Evolutionary conservation across 202 grass and related monocot genomes (phyloP).

Genomic region (Zoysia matrella): DNA sequence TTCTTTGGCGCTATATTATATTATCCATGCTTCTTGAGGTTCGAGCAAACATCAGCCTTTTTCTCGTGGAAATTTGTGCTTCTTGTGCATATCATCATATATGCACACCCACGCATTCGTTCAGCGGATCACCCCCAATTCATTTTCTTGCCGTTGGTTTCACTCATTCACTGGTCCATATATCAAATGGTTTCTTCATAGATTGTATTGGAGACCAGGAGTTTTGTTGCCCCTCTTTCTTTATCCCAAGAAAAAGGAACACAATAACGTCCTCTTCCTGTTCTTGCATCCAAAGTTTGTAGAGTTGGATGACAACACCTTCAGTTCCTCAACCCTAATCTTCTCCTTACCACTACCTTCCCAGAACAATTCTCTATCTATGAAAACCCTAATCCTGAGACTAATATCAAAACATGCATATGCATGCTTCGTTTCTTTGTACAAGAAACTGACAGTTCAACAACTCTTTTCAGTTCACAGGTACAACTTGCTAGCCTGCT

Average conservation of each 20-base stretch:
- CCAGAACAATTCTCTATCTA: slow-evolving; percentile 36
- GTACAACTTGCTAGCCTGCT: background rate
- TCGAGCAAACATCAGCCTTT: slow-evolving; percentile 50
- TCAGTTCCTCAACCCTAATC: slow-evolving; percentile 47
- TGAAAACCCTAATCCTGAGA: slow-evolving; percentile 74
- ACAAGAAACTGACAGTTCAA: slow-evolving; percentile 32
- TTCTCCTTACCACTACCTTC: slow-evolving; percentile 3
- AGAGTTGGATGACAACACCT: slow-evolving; percentile 34
- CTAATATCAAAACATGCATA: slow-evolving; percentile 4
- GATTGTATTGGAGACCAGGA: slow-evolving; percentile 36
- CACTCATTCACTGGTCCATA: background rate
- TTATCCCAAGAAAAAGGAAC: slow-evolving; percentile 25
- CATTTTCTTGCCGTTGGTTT: slow-evolving; percentile 37
- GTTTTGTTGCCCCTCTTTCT: slow-evolving; percentile 29
- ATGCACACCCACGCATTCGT: slow-evolving; percentile 48
- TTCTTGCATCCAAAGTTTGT: slow-evolving; percentile 38
- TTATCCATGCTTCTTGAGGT: slow-evolving; percentile 48
- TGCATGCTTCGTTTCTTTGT: background rate
- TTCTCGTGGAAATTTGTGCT: slow-evolving; percentile 48
- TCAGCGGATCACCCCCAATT: slow-evolving; percentile 43
- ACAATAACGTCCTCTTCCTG: slow-evolving; percentile 14
- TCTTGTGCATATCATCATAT: slow-evolving; percentile 56
- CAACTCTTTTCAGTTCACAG: slow-evolving; percentile 5
- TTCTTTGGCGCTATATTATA: slow-evolving; percentile 42
- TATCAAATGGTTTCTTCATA: slow-evolving; percentile 40